Percentiles rank a stretch among this genome's conserved stretches.
phyloP scores from a whole-genome alignment of 1,284 basidiomycete species.

The Fomitiporia mediterranea region DNA sequence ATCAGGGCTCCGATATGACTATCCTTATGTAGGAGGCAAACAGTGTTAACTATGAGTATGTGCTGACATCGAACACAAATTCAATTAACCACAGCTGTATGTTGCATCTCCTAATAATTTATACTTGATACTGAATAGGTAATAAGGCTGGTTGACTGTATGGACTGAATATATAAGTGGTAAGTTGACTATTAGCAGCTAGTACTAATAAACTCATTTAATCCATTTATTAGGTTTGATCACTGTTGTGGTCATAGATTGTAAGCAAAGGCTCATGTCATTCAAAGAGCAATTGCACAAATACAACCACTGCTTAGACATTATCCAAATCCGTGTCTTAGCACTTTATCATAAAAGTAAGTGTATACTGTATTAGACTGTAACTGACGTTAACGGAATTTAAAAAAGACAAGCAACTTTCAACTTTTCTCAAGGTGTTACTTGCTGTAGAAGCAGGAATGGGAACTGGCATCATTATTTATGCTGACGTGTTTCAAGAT shows the following conservation, averaged over 20 bases:
- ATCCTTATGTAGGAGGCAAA: neutral
- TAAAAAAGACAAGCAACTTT: neutral
- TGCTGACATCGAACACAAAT: neutral
- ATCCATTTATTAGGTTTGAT: neutral
- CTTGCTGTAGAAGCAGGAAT: neutral
- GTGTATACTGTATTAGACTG: neutral
- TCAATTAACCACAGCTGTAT: neutral
- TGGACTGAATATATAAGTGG: neutral
- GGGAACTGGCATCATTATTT: no score
- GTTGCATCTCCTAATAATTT: neutral
- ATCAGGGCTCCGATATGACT: neutral
- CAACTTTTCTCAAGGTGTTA: neutral
- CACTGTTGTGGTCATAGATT: neutral
- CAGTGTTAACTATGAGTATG: neutral
- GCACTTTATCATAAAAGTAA: conserved; percentile 8
- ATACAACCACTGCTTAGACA: neutral
- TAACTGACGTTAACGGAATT: no score
- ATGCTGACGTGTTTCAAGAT: neutral
- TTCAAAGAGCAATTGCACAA: neutral
- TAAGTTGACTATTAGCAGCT: neutral
- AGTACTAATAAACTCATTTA: neutral
- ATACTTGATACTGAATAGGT: neutral
- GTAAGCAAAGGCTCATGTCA: neutral
- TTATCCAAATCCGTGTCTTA: conserved; percentile 8
- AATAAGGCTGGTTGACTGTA: neutral